Conservation (phyloP, 1,139 yeast genomes). For the Blastobotrys malaysiensis region DNA sequence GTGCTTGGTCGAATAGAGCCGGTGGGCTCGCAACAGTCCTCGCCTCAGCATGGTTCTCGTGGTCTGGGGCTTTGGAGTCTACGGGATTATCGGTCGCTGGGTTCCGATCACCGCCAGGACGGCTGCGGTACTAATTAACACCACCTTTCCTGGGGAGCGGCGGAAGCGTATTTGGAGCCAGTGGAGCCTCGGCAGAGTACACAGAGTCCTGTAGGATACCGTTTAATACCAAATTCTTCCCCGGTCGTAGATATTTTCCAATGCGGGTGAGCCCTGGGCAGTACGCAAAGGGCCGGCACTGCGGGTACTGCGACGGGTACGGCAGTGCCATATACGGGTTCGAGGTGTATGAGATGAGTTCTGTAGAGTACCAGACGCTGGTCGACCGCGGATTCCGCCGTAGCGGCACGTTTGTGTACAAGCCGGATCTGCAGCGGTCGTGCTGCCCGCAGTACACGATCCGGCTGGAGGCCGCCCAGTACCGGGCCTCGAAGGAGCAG, state of each 20-base stretch:
- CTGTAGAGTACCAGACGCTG: constrained; percentile 53
- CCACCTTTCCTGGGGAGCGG: not conserved
- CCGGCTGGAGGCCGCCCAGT: constrained; percentile 47
- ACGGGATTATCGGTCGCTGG: too few species aligned
- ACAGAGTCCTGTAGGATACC: too few species aligned
- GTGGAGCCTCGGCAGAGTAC: too few species aligned
- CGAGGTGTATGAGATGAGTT: constrained; percentile 43
- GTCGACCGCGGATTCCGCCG: constrained; percentile 75
- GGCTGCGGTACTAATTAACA: not conserved
- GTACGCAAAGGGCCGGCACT: constrained; percentile 35
- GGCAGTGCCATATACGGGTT: constrained; percentile 41
- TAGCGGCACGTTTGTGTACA: constrained; percentile 69
- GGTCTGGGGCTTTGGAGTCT: not conserved
- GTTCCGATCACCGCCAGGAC: too few species aligned
- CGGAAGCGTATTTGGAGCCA: too few species aligned
- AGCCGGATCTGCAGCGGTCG: constrained; percentile 61
- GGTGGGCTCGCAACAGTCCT: not conserved
- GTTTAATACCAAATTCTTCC: too few species aligned
- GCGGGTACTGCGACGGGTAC: constrained; percentile 47
- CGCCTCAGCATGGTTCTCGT: not conserved
- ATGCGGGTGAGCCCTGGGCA: constrained; percentile 15
- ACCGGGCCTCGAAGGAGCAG: constrained; percentile 58
- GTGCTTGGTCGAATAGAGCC: not conserved
- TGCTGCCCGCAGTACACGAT: constrained; percentile 87
- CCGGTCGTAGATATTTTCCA: too few species aligned